Evolutionary conservation across 805 yeast species (phyloP).

Genomic region (Kuraishia capsulata): DNA sequence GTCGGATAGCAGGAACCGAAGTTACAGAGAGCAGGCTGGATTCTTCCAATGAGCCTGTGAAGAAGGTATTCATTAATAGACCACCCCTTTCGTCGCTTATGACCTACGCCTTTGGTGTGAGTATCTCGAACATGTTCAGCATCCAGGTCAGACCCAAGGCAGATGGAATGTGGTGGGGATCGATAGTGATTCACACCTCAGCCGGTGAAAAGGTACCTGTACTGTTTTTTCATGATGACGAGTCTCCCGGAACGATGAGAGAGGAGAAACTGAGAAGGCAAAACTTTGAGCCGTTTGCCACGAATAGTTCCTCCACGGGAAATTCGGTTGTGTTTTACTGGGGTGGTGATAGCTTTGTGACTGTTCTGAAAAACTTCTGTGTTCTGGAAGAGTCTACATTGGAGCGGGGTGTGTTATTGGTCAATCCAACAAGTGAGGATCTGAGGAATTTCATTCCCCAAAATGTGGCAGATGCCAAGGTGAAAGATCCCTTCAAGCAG

Average conservation of each 20-base stretch:
- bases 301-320: slow-evolving; percentile 26
- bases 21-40: neutral
- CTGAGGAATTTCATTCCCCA: slow-evolving; percentile 47
- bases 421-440: slow-evolving; percentile 72
- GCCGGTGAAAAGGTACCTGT: slow-evolving; percentile 67
- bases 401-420: slow-evolving; percentile 63
- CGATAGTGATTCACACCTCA: slow-evolving; percentile 64
- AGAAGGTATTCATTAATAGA: slow-evolving; percentile 29
- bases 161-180: slow-evolving; percentile 88
- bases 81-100: slow-evolving; percentile 44
- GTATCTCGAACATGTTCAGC: slow-evolving; percentile 56
- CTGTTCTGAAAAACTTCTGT: slow-evolving; percentile 41
- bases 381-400: slow-evolving; percentile 60
- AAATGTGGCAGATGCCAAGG: slow-evolving; percentile 21
- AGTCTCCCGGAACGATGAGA: slow-evolving; percentile 62
- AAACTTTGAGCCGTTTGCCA: slow-evolving; percentile 67
- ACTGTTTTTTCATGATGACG: slow-evolving; percentile 87
- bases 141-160: slow-evolving; percentile 80
- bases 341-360: slow-evolving; percentile 84
- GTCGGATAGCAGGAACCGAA: slow-evolving; percentile 15
- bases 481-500: slow-evolving; percentile 19
- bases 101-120: slow-evolving; percentile 62
- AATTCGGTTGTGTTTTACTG: slow-evolving; percentile 44
- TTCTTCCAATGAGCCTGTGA: slow-evolving; percentile 5
- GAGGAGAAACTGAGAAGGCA: slow-evolving; percentile 52